Evolutionary conservation across 352 stramenopile species (phyloP).

Genomic region (Pythium rishiriense): DNA sequence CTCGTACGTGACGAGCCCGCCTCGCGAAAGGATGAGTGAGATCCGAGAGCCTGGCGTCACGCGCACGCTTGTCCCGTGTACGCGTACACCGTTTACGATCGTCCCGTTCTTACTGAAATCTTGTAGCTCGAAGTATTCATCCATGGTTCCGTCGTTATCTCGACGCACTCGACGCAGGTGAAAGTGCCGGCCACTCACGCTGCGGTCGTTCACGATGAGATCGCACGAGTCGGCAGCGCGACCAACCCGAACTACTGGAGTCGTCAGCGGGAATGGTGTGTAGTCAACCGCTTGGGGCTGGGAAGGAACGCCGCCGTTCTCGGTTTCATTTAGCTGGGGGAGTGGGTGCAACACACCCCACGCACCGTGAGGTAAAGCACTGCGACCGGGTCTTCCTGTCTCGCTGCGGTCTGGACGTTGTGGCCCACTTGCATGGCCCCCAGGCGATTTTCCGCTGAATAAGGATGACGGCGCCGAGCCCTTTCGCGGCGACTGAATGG

Average conservation of each 20-base stretch:
- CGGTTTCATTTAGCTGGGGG: conserved; percentile 69
- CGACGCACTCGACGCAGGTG: conserved; percentile 68
- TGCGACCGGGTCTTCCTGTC: background rate
- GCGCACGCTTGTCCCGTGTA: conserved; percentile 77
- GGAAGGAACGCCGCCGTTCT: conserved; percentile 31
- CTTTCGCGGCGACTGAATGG: conserved; percentile 74
- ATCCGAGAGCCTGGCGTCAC: conserved; percentile 75
- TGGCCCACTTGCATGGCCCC: background rate
- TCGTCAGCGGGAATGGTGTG: conserved; percentile 65
- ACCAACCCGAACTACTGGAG: conserved; percentile 73
- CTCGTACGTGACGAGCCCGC: conserved; percentile 84
- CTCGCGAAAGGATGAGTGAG: conserved; percentile 82
- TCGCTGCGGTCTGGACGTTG: conserved; percentile 18
- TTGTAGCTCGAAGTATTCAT: conserved; percentile 81
- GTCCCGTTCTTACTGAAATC: conserved; percentile 91
- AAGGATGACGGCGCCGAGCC: conserved; percentile 22
- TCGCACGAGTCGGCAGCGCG: conserved; percentile 83
- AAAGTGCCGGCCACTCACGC: conserved; percentile 85
- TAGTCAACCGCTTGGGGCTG: conserved; percentile 37
- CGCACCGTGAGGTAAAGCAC: conserved; percentile 49
- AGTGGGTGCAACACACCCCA: conserved; percentile 77
- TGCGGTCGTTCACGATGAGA: conserved; percentile 87
- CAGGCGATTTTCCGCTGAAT: conserved; percentile 19
- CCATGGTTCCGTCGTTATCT: conserved; percentile 40
- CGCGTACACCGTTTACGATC: conserved; percentile 85